A percentile compares a stretch with the other conserved stretches of the same genome.
Evolutionary conservation across 148 eudicot genomes (phyloP).

Genomic region (Vaccinium macrocarpon): DNA sequence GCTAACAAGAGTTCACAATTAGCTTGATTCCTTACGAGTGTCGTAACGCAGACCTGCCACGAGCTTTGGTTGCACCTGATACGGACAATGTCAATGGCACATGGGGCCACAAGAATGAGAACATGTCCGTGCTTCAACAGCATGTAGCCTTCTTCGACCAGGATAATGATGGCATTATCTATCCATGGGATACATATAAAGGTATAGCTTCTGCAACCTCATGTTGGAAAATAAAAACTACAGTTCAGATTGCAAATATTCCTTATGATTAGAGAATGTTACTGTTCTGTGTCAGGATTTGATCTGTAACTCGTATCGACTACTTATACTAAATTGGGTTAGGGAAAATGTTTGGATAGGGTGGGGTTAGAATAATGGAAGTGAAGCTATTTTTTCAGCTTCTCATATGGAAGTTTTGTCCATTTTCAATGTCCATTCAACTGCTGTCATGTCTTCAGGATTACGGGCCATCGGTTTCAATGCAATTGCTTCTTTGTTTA

Average conservation of each 20-base stretch:
- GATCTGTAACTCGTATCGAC: not conserved
- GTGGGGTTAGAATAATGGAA: not conserved
- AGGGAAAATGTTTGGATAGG: not conserved
- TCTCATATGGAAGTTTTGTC: not conserved
- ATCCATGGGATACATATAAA: constrained; percentile 48
- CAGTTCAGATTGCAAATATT: not conserved
- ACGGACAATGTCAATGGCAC: constrained; percentile 50
- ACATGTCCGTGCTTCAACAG: constrained; percentile 60
- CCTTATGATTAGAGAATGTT: not conserved
- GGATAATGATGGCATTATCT: constrained; percentile 50
- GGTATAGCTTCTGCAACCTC: constrained; percentile 22
- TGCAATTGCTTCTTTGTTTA: constrained; percentile 31
- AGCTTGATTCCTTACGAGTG: not conserved
- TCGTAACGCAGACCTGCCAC: constrained; percentile 38
- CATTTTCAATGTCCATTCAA: not conserved
- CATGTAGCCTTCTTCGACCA: constrained; percentile 61
- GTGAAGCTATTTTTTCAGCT: not conserved
- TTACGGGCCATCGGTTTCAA: constrained; percentile 52
- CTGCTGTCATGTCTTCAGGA: constrained; percentile 25
- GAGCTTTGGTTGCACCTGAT: constrained; percentile 54
- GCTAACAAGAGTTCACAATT: not conserved
- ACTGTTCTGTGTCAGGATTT: not conserved
- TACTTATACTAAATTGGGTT: not conserved
- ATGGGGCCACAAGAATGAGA: constrained; percentile 41
- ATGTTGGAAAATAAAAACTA: not conserved